These are phyloP conservation scores for Cladosporium sp. DNA, from an alignment of 2,329 filamentous ascomycete species.

Conservation along the genomic window DNA sequence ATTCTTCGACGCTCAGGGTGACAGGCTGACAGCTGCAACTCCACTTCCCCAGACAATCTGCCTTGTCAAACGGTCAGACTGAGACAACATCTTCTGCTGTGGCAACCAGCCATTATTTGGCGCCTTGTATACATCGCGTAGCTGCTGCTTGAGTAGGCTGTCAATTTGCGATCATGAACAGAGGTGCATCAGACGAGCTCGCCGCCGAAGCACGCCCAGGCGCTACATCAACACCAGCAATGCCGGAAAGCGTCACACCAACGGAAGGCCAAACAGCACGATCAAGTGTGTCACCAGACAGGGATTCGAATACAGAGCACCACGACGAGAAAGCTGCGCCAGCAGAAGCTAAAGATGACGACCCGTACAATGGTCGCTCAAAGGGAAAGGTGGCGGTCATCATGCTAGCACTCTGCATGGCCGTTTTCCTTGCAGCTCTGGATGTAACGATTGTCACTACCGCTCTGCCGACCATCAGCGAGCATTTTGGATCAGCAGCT, in stretches of 20 bases:
- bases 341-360: conserved; percentile 16
- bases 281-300: conserved; percentile 14
- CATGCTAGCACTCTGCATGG: conserved; percentile 48
- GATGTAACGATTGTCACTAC: conserved; percentile 63
- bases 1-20: neutral
- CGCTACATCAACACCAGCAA: conserved; percentile 17
- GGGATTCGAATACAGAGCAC: neutral
- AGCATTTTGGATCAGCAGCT: conserved; percentile 47
- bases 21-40: neutral
- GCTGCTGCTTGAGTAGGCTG: neutral
- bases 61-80: neutral
- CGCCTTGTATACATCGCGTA: neutral
- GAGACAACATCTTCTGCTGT: conserved; percentile 3
- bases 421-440: conserved; percentile 56
- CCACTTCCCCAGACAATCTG: conserved; percentile 2
- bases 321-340: conserved; percentile 7
- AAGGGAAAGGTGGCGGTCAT: conserved; percentile 44
- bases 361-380: conserved; percentile 19
- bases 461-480: conserved; percentile 56
- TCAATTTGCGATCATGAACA: neutral
- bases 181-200: conserved; percentile 15
- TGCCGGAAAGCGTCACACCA: conserved; percentile 17
- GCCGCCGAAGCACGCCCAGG: conserved; percentile 18
- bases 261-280: conserved; percentile 17
- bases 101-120: neutral